Conservation (phyloP, 805 yeast species). For the Saccharomycopsis fodiens region DNA sequence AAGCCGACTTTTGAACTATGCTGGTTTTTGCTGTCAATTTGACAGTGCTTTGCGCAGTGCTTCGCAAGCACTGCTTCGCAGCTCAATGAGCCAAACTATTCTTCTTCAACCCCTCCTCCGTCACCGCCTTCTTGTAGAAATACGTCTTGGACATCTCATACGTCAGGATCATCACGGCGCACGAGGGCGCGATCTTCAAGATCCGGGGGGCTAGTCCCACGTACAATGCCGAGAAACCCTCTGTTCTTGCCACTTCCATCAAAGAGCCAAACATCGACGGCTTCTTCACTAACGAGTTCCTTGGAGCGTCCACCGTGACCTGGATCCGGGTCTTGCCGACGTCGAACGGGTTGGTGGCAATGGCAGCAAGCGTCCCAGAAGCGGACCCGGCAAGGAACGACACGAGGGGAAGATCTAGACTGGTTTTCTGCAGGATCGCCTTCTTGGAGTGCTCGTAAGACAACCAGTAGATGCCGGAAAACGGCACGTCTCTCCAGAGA, state of each 20-base stretch:
- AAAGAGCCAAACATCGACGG: conserved; percentile 65
- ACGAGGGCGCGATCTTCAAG: conserved; percentile 89
- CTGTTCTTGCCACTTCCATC: conserved; percentile 52
- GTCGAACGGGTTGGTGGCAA: conserved; percentile 89
- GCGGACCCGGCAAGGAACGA: conserved; percentile 77
- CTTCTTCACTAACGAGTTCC: conserved; percentile 21
- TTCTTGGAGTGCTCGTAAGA: conserved; percentile 55
- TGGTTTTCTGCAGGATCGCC: conserved; percentile 22
- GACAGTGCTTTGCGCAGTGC: too few relatives aligned
- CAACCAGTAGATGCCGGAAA: conserved; percentile 92
- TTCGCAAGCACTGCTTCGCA: conserved; percentile 1
- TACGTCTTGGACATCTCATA: conserved; percentile 81
- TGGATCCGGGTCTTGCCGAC: conserved; percentile 95
- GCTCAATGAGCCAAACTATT: neutral
- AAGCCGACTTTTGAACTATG: too few relatives aligned
- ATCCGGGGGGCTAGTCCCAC: conserved; percentile 83
- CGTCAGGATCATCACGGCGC: conserved; percentile 97
- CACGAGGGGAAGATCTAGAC: conserved; percentile 44
- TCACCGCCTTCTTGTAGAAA: conserved; percentile 27
- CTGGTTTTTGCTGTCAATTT: too few relatives aligned
- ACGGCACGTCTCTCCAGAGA: conserved; percentile 95
- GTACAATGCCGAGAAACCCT: conserved; percentile 79
- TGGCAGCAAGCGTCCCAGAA: conserved; percentile 80
- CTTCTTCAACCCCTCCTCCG: neutral
- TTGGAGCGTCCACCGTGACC: conserved; percentile 36